These are phyloP conservation scores for Heterobasidion parviporum DNA, from an alignment of 1,284 basidiomycete species.

Conservation along the genomic window DNA sequence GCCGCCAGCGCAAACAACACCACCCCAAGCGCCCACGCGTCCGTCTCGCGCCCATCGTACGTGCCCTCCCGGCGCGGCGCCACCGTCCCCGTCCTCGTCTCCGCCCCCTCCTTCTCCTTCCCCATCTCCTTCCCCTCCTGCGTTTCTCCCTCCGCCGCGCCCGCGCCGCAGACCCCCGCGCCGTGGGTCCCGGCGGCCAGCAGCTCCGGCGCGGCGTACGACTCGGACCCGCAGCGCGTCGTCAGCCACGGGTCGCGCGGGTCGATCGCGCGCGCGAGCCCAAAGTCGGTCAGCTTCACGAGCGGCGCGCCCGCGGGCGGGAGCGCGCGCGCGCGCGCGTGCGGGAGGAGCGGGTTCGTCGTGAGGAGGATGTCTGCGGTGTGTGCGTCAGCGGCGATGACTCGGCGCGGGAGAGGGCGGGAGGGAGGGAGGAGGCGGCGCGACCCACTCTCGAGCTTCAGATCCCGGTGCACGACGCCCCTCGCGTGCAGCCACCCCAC, in stretches of 20 bases:
- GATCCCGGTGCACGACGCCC: conserved; percentile 84
- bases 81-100: neutral
- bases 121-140: too few species aligned
- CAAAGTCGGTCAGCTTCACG: conserved; percentile 88
- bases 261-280: conserved; percentile 81
- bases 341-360: conserved; percentile 22
- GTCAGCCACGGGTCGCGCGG: conserved; percentile 62
- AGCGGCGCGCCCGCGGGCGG: conserved; percentile 37
- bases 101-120: too few species aligned
- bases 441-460: conserved; percentile 87
- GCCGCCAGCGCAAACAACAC: conserved; percentile 73
- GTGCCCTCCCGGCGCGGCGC: conserved; percentile 29
- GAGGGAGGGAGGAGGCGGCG: neutral
- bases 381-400: conserved; percentile 6
- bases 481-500: conserved; percentile 89
- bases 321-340: conserved; percentile 22
- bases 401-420: neutral
- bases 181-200: conserved; percentile 27
- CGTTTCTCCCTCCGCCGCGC: neutral
- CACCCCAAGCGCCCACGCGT: conserved; percentile 86
- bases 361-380: conserved; percentile 46
- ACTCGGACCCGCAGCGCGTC: conserved; percentile 87
- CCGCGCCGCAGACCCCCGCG: too few species aligned
- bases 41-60: conserved; percentile 85
- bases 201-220: conserved; percentile 88